Base-by-base conservation (phyloP, 2,329 filamentous ascomycete genomes). In the Pyrenophora teres region DNA sequence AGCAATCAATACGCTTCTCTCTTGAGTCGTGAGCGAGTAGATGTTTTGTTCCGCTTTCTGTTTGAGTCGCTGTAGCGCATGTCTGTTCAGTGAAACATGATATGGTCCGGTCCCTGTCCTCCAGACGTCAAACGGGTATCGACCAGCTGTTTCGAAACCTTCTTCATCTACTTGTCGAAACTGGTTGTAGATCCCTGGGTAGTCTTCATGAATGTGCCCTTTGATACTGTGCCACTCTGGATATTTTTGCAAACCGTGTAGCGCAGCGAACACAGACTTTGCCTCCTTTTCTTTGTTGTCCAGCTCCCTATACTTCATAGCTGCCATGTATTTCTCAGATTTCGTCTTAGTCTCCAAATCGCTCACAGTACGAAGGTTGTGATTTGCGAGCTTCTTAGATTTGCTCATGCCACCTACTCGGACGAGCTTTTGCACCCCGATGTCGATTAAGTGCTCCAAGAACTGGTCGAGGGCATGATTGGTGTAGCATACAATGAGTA, bases 391-490 rank as follows among this genome's bases (percentile, higher is more conserved):
- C 19, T 33, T 63, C 25, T 81, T 77, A 0, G 83, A 85, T 51
- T 84, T 83, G 1, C 80, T 84, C 13, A 78, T 78, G 0, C 77
- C 79, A 0, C 87, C 87, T 4, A 90, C 82, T 0, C 87, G 83
- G 21, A 89, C 78, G 21, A 89, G 77, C 5, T 82, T 74, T 0
- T 69, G 58, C 3, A 82, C 67, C 0, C 74, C 76, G 2, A 72
- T 75, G 6, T 82, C 73, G 0, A 84, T 47, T 0, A 89, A 67
- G 52, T 87, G 81, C 56, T 87, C 81, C 0, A 90, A 74, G 0
- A 89, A 76, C 58, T 84, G 80, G 37, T 84, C 81, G 0, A 83
- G 68, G 0, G 81, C 80, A 62, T 83, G 80, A 51, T 83, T 83
- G 1, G 79, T 81, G 52, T 79, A 81, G 54, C 75, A 79, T 0